phyloP scores from a whole-genome alignment of 257 asterid species.

The Hygrophila difformis region DNA sequence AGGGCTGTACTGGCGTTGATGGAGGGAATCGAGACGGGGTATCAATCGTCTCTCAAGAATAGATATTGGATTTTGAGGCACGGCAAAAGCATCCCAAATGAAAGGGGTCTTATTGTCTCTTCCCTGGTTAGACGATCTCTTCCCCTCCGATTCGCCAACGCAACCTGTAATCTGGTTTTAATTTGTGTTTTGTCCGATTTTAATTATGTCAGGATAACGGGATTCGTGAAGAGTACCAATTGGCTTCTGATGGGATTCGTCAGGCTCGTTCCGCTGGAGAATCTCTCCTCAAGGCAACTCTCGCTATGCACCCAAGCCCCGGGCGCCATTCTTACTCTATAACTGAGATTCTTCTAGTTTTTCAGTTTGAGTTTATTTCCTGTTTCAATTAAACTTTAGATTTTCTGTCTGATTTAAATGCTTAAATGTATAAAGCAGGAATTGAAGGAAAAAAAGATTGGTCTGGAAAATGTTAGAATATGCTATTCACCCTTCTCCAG shows the following conservation, averaged over 20 bases:
- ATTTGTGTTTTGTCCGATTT: neutral
- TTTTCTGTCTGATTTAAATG: constrained; percentile 1
- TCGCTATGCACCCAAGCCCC: too few species aligned
- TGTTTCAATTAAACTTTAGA: constrained; percentile 1
- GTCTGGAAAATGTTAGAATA: constrained; percentile 56
- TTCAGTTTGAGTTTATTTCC: constrained; percentile 6
- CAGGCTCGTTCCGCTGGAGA: constrained; percentile 84
- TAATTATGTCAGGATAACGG: constrained; percentile 71
- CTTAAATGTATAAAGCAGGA: constrained; percentile 49
- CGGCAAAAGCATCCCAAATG: constrained; percentile 92
- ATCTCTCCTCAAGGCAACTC: constrained; percentile 53
- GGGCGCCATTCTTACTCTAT: too few species aligned
- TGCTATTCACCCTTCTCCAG: constrained; percentile 96
- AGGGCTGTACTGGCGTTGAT: too few species aligned
- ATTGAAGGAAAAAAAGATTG: constrained; percentile 37
- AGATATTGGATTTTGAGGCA: constrained; percentile 81
- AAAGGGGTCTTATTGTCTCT: constrained; percentile 69
- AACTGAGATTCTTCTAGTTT: constrained; percentile 6
- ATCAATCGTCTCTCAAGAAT: too few species aligned
- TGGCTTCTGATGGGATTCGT: constrained; percentile 71
- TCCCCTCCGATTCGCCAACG: neutral
- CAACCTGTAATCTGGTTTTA: neutral
- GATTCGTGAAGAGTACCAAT: constrained; percentile 56
- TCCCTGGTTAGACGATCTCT: constrained; percentile 43
- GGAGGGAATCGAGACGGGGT: too few species aligned